Conservation (phyloP, 768 basidiomycete genomes). For the Amanita fuliginea region DNA sequence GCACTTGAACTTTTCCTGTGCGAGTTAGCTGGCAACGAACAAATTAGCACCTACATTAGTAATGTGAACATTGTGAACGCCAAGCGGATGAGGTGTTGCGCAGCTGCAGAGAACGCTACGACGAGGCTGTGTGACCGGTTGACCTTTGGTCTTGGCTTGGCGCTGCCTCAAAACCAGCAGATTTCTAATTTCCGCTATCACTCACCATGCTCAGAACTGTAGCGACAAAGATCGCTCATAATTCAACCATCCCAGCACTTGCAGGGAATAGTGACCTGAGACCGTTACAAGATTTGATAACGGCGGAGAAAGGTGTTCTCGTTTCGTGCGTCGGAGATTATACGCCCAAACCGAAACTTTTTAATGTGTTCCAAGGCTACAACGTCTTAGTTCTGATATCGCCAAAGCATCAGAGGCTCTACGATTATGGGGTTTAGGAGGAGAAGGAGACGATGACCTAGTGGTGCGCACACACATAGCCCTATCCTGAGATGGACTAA, state of each 20-base stretch:
- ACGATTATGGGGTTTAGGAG: slow-evolving; percentile 61
- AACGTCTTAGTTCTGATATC: slow-evolving; percentile 55
- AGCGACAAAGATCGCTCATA: slow-evolving; percentile 81
- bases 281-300: slow-evolving; percentile 82
- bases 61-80: too few relatives aligned
- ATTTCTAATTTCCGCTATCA: neutral
- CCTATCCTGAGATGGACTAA: slow-evolving; percentile 1
- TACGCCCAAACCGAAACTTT: neutral
- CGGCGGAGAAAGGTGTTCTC: slow-evolving; percentile 76
- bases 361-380: slow-evolving; percentile 32
- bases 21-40: too few relatives aligned
- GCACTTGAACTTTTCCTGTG: slow-evolving; percentile 18
- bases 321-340: slow-evolving; percentile 36
- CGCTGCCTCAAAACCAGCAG: too few relatives aligned
- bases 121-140: neutral
- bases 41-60: neutral
- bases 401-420: slow-evolving; percentile 64
- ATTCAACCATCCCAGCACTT: slow-evolving; percentile 67
- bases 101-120: neutral
- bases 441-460: slow-evolving; percentile 82
- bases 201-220: slow-evolving; percentile 64
- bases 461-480: slow-evolving; percentile 32
- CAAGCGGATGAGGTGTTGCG: too few relatives aligned
- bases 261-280: slow-evolving; percentile 66
- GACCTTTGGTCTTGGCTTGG: neutral